phyloP scores from a whole-genome alignment of 805 yeast genomes.

The Starmerella sp. region DNA sequence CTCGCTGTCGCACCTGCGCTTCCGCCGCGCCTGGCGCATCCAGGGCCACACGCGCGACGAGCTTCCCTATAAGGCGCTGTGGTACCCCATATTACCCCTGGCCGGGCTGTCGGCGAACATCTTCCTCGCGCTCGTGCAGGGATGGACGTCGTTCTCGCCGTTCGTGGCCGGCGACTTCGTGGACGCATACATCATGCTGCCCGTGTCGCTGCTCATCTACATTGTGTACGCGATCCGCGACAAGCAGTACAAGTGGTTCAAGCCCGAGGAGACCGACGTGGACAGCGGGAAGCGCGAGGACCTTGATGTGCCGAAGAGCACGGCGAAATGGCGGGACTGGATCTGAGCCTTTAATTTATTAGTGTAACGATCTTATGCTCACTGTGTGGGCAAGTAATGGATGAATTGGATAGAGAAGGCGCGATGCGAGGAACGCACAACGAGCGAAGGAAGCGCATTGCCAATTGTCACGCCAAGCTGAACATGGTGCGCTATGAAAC shows the following conservation, averaged over 20 bases:
- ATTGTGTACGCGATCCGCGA: conserved; percentile 30
- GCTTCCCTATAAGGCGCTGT: conserved; percentile 42
- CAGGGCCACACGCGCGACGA: conserved; percentile 34
- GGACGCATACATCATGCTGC: conserved; percentile 54
- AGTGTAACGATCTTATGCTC: neutral
- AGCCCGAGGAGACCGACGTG: conserved; percentile 34
- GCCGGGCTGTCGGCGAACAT: conserved; percentile 41
- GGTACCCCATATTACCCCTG: conserved; percentile 43
- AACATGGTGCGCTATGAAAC: no score
- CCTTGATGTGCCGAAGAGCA: conserved; percentile 8
- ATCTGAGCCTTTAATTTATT: neutral
- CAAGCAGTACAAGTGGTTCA: conserved; percentile 33
- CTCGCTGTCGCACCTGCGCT: conserved; percentile 45
- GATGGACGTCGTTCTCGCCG: conserved; percentile 54
- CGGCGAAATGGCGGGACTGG: conserved; percentile 1
- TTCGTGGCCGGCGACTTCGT: conserved; percentile 44
- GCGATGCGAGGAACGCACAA: no score
- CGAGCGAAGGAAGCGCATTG: no score
- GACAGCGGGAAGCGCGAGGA: conserved; percentile 24
- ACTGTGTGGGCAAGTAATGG: no score
- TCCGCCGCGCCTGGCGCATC: conserved; percentile 38
- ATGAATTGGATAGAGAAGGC: no score
- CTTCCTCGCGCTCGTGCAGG: conserved; percentile 50
- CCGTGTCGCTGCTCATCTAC: conserved; percentile 41
- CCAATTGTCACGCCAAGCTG: no score